Conservation (phyloP, 345 rosid genomes). For the Schrenkiella parvula region DNA sequence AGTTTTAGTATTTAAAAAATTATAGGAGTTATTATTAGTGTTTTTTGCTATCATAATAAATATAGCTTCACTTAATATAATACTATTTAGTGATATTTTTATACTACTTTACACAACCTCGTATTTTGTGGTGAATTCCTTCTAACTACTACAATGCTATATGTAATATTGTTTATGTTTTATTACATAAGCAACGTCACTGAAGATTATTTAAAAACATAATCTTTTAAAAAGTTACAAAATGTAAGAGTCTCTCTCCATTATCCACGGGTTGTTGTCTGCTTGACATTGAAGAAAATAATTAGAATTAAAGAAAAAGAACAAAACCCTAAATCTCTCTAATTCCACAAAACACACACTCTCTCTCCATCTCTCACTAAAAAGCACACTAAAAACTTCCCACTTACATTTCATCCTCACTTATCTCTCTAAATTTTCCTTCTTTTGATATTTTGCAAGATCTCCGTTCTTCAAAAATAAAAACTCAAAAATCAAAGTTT, state of each 20-base stretch:
- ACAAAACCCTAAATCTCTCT: constrained; percentile 14
- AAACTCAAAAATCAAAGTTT: not conserved
- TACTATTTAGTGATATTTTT: not conserved
- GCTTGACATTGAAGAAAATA: not conserved
- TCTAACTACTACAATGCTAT: not conserved
- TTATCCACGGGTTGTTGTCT: constrained; percentile 10
- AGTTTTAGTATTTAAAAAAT: too few species aligned
- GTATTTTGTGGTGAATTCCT: constrained; percentile 4
- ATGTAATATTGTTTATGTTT: not conserved
- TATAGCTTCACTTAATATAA: not conserved
- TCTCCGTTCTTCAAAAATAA: not conserved
- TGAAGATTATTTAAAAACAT: not conserved
- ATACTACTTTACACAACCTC: constrained; percentile 4
- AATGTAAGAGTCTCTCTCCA: not conserved
- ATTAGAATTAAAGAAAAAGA: not conserved
- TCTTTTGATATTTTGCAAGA: constrained; percentile 10
- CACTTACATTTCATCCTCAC: constrained; percentile 12
- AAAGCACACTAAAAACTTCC: constrained; percentile 4
- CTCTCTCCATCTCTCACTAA: constrained; percentile 22
- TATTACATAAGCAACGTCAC: not conserved
- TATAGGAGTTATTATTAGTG: too few species aligned
- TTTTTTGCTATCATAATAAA: too few species aligned
- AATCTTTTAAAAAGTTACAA: not conserved
- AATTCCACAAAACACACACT: not conserved
- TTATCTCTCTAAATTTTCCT: not conserved